phyloP scores from a whole-genome alignment of 2,329 filamentous ascomycete species.

The Fusarium pilosicola region DNA sequence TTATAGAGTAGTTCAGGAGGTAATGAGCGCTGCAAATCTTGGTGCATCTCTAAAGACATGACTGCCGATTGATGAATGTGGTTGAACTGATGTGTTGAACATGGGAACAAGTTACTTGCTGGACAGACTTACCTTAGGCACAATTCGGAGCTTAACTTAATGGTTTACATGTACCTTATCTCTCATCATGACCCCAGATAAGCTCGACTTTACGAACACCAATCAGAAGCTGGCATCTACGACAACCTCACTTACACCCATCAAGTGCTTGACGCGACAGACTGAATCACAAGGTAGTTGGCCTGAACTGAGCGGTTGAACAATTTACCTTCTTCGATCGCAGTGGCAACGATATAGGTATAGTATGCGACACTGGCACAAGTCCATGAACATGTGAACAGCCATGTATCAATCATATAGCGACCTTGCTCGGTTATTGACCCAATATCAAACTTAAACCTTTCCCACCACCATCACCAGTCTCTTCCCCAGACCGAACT shows the following conservation, averaged over 20 bases:
- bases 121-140: neutral
- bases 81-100: slow-evolving; percentile 1
- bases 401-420: neutral
- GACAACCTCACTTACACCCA: slow-evolving; percentile 1
- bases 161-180: slow-evolving; percentile 17
- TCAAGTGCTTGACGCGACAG: neutral
- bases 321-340: neutral
- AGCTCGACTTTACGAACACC: neutral
- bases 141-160: neutral
- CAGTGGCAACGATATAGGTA: neutral
- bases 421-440: neutral
- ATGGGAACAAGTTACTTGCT: neutral
- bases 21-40: slow-evolving; percentile 33
- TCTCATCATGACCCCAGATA: slow-evolving; percentile 10
- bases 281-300: neutral
- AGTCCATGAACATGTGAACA: neutral
- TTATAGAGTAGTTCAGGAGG: slow-evolving; percentile 50
- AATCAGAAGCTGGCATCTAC: slow-evolving; percentile 15
- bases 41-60: slow-evolving; percentile 7
- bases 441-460: neutral
- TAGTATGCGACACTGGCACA: neutral
- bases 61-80: slow-evolving; percentile 7
- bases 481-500: neutral
- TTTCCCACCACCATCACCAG: neutral
- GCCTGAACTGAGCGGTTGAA: neutral